Conservation (phyloP, 805 yeast genomes). For the Lipomyces mesembrius region DNA sequence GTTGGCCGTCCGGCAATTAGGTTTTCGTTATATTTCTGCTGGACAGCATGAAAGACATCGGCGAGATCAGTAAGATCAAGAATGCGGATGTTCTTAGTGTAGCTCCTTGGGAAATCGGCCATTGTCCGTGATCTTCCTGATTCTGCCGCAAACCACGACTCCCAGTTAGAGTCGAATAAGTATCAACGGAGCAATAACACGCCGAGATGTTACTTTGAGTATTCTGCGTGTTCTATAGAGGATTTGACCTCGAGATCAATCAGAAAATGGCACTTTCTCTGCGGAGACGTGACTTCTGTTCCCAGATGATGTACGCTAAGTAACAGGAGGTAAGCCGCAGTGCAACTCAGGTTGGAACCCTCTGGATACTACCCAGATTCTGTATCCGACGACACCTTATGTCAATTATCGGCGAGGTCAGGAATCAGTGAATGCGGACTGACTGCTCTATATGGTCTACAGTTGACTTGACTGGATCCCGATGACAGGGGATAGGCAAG, state of each 20-base stretch:
- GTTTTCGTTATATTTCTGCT: conserved; percentile 6
- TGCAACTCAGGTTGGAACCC: too few relatives aligned
- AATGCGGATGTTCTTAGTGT: conserved; percentile 22
- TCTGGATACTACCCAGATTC: too few relatives aligned
- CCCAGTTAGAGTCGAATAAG: not conserved
- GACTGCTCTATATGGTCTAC: too few relatives aligned
- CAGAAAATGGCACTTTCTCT: not conserved
- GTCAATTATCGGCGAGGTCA: too few relatives aligned
- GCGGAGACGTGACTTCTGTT: not conserved
- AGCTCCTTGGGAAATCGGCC: conserved; percentile 3
- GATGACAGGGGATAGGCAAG: too few relatives aligned
- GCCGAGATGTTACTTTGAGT: not conserved
- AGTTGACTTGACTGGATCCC: too few relatives aligned
- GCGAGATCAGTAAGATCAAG: conserved; percentile 14
- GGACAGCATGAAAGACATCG: conserved; percentile 8
- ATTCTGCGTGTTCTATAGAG: not conserved
- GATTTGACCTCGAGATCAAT: not conserved
- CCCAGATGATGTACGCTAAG: too few relatives aligned
- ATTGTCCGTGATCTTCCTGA: not conserved
- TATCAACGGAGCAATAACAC: too few relatives aligned
- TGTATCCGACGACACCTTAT: too few relatives aligned
- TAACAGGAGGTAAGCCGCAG: too few relatives aligned
- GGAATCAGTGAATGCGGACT: too few relatives aligned
- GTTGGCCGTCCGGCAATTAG: conserved; percentile 5
- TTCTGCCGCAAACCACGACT: not conserved